phyloP scores from a whole-genome alignment of 2,329 filamentous ascomycete genomes.

The Ophiognomonia clavigignenti-juglandacearum region DNA sequence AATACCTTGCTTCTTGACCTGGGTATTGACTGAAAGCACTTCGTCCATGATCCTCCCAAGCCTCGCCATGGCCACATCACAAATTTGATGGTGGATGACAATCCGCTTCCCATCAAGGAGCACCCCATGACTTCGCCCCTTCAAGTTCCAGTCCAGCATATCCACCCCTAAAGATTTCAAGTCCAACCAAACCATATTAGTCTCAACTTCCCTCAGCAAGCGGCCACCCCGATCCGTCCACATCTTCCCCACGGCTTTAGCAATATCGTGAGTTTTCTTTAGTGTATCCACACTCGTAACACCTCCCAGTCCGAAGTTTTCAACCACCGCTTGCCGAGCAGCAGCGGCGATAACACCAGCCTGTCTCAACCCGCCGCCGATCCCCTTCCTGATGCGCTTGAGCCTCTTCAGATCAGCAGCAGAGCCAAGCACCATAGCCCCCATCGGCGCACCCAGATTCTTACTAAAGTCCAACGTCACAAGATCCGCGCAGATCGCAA shows the following conservation, averaged over 20 bases:
- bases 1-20: no score
- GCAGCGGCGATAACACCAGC: conserved; percentile 68
- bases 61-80: not conserved
- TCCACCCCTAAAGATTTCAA: conserved; percentile 53
- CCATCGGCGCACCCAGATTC: conserved; percentile 75
- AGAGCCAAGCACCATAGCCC: conserved; percentile 64
- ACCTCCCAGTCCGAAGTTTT: conserved; percentile 35
- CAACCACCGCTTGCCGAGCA: conserved; percentile 61
- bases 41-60: not conserved
- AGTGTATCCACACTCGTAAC: conserved; percentile 52
- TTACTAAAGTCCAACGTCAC: conserved; percentile 81
- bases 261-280: conserved; percentile 53
- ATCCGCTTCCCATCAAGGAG: conserved; percentile 15
- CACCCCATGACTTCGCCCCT: conserved; percentile 50
- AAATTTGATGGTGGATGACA: not conserved
- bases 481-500: conserved; percentile 51
- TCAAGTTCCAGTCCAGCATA: conserved; percentile 44
- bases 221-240: conserved; percentile 65
- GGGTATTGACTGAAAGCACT: not conserved
- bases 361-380: conserved; percentile 72
- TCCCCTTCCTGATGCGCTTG: conserved; percentile 56
- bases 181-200: conserved; percentile 84
- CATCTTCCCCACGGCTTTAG: conserved; percentile 59
- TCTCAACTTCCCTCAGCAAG: conserved; percentile 62
- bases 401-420: conserved; percentile 31